Percentiles rank a stretch among this genome's conserved stretches.
Evolutionary conservation across 805 yeast species (phyloP).

Genomic region (Lipomyces yamanashiensis): DNA sequence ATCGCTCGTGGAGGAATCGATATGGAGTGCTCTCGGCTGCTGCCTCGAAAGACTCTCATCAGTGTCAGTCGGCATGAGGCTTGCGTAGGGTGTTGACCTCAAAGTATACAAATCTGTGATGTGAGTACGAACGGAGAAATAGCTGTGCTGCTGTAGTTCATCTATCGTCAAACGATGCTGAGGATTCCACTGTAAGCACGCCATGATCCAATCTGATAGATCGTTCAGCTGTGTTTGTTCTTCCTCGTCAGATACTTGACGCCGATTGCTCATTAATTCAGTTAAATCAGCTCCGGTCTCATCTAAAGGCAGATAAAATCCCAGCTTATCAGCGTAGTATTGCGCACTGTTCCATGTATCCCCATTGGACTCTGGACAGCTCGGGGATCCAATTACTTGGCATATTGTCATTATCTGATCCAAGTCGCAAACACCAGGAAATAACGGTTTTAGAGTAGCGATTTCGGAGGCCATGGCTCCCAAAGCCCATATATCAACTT

Average conservation of each 20-base stretch:
- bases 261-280: slow-evolving; percentile 4
- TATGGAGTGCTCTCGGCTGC: no score
- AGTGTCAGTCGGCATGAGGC: no score
- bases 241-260: neutral
- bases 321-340: slow-evolving; percentile 56
- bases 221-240: neutral
- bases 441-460: slow-evolving; percentile 73
- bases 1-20: no score
- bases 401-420: slow-evolving; percentile 78
- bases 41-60: no score
- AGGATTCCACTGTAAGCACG: slow-evolving; percentile 81
- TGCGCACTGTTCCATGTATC: slow-evolving; percentile 75
- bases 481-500: slow-evolving; percentile 91
- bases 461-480: slow-evolving; percentile 90
- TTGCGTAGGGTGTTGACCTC: no score
- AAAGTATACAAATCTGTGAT: no score
- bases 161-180: slow-evolving; percentile 39
- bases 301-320: slow-evolving; percentile 57
- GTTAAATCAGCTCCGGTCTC: slow-evolving; percentile 5
- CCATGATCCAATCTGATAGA: slow-evolving; percentile 21
- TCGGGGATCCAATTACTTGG: slow-evolving; percentile 75
- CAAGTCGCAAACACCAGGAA: slow-evolving; percentile 79
- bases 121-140: slow-evolving; percentile 8
- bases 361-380: slow-evolving; percentile 51
- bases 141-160: slow-evolving; percentile 29